Conservation (phyloP, 2,329 filamentous ascomycete species). For the Dothidotthia symphoricarpi region DNA sequence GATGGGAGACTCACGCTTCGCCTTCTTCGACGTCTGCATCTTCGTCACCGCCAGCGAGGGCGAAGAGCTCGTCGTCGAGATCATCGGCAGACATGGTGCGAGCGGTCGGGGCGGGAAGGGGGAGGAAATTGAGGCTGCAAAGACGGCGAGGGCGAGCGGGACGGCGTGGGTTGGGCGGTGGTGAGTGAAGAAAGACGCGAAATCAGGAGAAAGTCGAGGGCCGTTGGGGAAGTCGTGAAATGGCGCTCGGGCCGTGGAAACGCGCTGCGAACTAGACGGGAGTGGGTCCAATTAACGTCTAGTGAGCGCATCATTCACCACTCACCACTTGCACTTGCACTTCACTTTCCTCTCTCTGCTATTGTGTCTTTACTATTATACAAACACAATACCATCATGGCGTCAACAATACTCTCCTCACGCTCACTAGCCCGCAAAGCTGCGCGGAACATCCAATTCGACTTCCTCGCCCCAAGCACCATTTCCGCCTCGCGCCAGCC, state of each 20-base stretch:
- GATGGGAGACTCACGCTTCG: conserved; percentile 71
- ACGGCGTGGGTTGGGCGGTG: conserved; percentile 7
- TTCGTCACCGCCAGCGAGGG: conserved; percentile 75
- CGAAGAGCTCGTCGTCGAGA: conserved; percentile 89
- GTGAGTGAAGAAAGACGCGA: conserved; percentile 11
- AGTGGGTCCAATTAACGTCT: conserved; percentile 18
- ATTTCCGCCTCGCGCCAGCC: conserved; percentile 10
- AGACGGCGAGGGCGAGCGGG: conserved; percentile 2
- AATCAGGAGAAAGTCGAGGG: conserved; percentile 18
- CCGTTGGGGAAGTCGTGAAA: conserved; percentile 5
- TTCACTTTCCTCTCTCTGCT: too few species aligned
- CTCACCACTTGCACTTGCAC: too few species aligned
- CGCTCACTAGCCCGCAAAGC: conserved; percentile 19
- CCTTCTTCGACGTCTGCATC: conserved; percentile 67
- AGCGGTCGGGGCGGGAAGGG: conserved; percentile 2
- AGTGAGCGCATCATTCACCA: conserved; percentile 21
- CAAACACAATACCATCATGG: too few species aligned
- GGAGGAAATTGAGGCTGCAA: conserved; percentile 3
- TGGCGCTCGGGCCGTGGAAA: conserved; percentile 23
- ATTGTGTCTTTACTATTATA: too few species aligned
- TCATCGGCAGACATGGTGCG: conserved; percentile 69
- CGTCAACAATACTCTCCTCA: conserved; percentile 13
- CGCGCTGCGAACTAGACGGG: conserved; percentile 18
- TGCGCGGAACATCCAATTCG: conserved; percentile 17
- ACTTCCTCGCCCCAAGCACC: conserved; percentile 31